Percentiles rank a stretch among this genome's conserved stretches.
These are phyloP conservation scores for Penicillium argentinense DNA, from an alignment of 495 filamentous ascomycete species.

Conservation along the genomic window DNA sequence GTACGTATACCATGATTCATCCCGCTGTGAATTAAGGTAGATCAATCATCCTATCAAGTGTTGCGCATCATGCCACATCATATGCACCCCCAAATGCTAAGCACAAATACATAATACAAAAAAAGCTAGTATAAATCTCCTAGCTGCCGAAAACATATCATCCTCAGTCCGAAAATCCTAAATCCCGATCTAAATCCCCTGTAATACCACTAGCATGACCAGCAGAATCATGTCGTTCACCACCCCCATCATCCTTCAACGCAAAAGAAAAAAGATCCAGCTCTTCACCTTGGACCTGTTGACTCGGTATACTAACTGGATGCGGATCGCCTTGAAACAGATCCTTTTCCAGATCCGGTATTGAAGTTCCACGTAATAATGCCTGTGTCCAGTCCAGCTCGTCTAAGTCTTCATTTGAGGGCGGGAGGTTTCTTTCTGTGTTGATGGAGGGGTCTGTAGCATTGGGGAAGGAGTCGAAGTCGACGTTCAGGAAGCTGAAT, in stretches of 20 bases:
- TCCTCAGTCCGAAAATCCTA: conserved; percentile 36
- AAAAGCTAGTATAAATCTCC: too few species aligned
- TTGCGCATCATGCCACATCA: too few species aligned
- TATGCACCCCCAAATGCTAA: too few species aligned
- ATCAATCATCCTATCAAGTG: too few species aligned
- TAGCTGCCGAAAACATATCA: conserved; percentile 34
- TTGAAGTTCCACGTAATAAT: conserved; percentile 28
- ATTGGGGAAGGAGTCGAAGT: conserved; percentile 30
- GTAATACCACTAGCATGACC: conserved; percentile 30
- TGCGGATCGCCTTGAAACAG: too few species aligned
- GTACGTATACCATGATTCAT: too few species aligned
- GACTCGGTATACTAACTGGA: conserved; percentile 11
- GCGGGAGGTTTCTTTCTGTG: conserved; percentile 8
- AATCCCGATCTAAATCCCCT: conserved; percentile 44
- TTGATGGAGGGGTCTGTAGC: conserved; percentile 6
- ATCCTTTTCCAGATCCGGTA: conserved; percentile 6
- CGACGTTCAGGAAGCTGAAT: conserved; percentile 24
- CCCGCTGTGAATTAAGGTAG: too few species aligned
- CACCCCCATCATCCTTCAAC: conserved; percentile 13
- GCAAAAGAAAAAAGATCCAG: conserved; percentile 31
- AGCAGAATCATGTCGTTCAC: conserved; percentile 7
- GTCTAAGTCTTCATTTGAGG: conserved; percentile 17
- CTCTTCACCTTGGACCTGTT: conserved; percentile 6
- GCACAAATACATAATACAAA: too few species aligned
- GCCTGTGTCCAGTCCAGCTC: conserved; percentile 39